Base-by-base conservation (phyloP, 2,329 filamentous ascomycete genomes). In the Fusarium udum region DNA sequence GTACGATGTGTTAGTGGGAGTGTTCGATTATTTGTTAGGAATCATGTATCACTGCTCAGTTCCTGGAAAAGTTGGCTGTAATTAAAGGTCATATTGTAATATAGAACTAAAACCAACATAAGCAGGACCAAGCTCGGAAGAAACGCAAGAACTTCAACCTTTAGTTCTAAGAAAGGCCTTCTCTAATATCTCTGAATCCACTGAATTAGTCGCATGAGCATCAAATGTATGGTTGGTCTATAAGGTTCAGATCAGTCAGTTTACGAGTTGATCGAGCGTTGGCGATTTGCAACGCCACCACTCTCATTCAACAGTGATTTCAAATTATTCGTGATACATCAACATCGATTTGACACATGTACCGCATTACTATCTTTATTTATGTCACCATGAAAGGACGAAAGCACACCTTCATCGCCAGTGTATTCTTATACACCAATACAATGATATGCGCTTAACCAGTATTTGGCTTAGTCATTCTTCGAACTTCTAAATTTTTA, bases 401-500 rank as follows among this genome's bases (percentile, higher is more conserved):
- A 22, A 28, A 53, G 24, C 20, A n/a, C 18, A 12, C 24, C 22
- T 39, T 28, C 20, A 28, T 40, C 51, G 8, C n/a, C 16, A 26
- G 15, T 18, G 31, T 40, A 20, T 34, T 11, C 37, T 4, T 20
- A 77, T 75, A 72, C 61, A 74, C 45, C 26, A 67, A 75, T 37
- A 20, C 18, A 14, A 1, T 7, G 6, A 10, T 71, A 73, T 72
- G 59, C 65, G 26, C 24, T 55, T 72, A 69, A 11, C 53, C 48
- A 12, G 11, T n/a, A 16, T 14, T 5, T 0, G 12, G 75, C 67
- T 76, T 77, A 77, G 75, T 77, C 75, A 77, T 70, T 18, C 18
- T 58, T 14, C 24, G 32, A 42, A 58, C 65, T 70, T 64, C 51
- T 69, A 69, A 78, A 68, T 55, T 77, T 78, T 78, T 78, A 76